Percentiles rank a stretch among this genome's conserved stretches.
Evolutionary conservation across 2,329 filamentous ascomycete genomes (phyloP).

Genomic region (Trichoderma koningiopsis): DNA sequence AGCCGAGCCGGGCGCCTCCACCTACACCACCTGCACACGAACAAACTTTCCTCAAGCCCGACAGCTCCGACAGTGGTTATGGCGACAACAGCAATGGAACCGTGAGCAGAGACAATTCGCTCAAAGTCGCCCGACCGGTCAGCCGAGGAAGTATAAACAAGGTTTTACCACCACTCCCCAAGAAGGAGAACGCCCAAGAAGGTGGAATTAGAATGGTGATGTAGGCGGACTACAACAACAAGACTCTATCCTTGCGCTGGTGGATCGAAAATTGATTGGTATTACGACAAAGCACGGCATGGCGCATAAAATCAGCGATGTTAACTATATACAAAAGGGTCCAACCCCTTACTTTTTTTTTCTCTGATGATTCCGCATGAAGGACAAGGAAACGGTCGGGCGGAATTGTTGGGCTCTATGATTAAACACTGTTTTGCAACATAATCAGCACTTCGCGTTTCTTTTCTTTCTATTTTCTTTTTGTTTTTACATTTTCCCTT

Average conservation of each 20-base stretch:
- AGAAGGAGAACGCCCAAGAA: slow-evolving; percentile 35
- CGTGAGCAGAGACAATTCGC: slow-evolving; percentile 35
- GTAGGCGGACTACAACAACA: slow-evolving; percentile 32
- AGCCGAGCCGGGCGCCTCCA: slow-evolving; percentile 49
- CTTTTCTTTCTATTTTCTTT: neutral
- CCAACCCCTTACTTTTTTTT: slow-evolving; percentile 14
- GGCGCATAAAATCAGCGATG: slow-evolving; percentile 28
- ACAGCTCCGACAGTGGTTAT: slow-evolving; percentile 53
- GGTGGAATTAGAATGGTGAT: slow-evolving; percentile 38
- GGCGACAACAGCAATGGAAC: slow-evolving; percentile 41
- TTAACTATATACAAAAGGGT: slow-evolving; percentile 21
- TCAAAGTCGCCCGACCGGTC: slow-evolving; percentile 41
- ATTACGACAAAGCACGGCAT: slow-evolving; percentile 28
- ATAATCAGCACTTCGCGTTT: slow-evolving; percentile 24
- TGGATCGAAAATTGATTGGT: slow-evolving; percentile 28
- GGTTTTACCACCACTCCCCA: slow-evolving; percentile 59
- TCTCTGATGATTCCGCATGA: slow-evolving; percentile 29
- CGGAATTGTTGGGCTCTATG: slow-evolving; percentile 26
- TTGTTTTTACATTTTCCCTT: neutral
- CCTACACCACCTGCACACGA: slow-evolving; percentile 42
- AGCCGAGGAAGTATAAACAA: slow-evolving; percentile 64
- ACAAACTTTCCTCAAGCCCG: slow-evolving; percentile 42
- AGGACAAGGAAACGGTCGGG: slow-evolving; percentile 27
- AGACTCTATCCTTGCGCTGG: slow-evolving; percentile 28
- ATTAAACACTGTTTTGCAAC: slow-evolving; percentile 25